phyloP scores from a whole-genome alignment of 805 yeast genomes.

The Wickerhamiella occidentalis region DNA sequence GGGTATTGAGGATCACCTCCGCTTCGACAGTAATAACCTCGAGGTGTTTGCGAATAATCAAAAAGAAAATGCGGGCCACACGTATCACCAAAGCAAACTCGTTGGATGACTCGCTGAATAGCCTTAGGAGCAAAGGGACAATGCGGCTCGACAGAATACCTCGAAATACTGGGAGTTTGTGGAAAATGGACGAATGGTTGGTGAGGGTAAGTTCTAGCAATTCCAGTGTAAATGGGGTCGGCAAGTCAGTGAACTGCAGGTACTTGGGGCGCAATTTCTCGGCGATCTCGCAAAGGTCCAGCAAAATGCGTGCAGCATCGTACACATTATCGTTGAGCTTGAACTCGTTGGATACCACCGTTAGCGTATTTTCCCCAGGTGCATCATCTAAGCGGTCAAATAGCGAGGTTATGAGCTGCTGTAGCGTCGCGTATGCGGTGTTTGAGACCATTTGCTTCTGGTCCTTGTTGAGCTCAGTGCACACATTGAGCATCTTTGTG shows the following conservation, averaged over 20 bases:
- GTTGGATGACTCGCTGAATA: conserved; percentile 40
- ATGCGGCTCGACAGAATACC: conserved; percentile 53
- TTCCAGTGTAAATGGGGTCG: conserved; percentile 66
- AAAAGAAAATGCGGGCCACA: conserved; percentile 55
- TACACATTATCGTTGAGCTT: conserved; percentile 41
- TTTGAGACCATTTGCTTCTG: conserved; percentile 69
- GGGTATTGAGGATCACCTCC: conserved; percentile 64
- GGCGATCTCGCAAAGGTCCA: conserved; percentile 58
- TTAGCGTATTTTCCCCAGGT: conserved; percentile 36
- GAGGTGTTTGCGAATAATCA: conserved; percentile 52
- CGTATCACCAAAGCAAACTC: conserved; percentile 64
- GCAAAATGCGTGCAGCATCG: conserved; percentile 60
- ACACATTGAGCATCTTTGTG: conserved; percentile 49
- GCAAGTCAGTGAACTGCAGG: conserved; percentile 39
- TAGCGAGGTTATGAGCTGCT: conserved; percentile 65
- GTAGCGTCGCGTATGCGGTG: conserved; percentile 87
- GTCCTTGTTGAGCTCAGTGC: conserved; percentile 57
- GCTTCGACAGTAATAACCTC: conserved; percentile 57
- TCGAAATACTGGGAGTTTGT: conserved; percentile 49
- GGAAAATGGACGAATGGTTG: conserved; percentile 47
- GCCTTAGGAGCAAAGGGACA: conserved; percentile 63
- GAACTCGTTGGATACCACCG: conserved; percentile 33
- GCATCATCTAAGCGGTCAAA: conserved; percentile 46
- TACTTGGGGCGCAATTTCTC: conserved; percentile 46
- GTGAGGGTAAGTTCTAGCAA: conserved; percentile 66